Base-by-base conservation (phyloP, 208 protist species). In the Acanthamoeba culbertsoni region DNA sequence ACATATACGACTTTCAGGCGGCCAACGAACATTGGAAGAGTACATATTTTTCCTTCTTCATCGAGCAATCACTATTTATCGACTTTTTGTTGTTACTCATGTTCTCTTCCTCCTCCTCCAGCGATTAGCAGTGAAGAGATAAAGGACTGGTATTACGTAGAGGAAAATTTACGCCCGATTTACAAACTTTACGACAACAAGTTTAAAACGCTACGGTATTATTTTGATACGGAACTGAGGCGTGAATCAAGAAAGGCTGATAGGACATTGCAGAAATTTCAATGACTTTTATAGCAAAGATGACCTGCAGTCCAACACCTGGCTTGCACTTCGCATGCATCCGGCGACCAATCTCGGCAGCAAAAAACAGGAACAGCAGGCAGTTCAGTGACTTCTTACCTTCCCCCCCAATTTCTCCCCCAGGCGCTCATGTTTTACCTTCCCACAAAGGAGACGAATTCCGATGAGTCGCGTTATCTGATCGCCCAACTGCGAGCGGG, bases 201-300 rank as follows among this genome's bases (percentile, higher is more conserved):
- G 48, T 89, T 89, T 48, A 89, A 89, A 48, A 20, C 40, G 12
- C 18, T 65, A 28, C 79, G 79, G 51, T 75, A 75, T 28, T 23
- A 28, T 23, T 1, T 7, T 20, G 23, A n/a, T n/a, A n/a, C n/a
- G n/a, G n/a, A n/a, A n/a, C n/a, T n/a, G n/a, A n/a, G n/a, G n/a
- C n/a, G n/a, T n/a, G n/a, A n/a, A n/a, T n/a, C n/a, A n/a, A n/a
- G n/a, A n/a, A n/a, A n/a, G n/a, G n/a, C n/a, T n/a, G n/a, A n/a
- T n/a, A n/a, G n/a, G n/a, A n/a, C n/a, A n/a, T n/a, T 59, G 23
- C 51, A 59, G 51, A 59, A 62, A 42, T 31, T 89, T 31, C 48
- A 55, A 89, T 12, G 79, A 89, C 40, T 89, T 89, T 48, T 89
- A 65, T 48, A 89, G 79, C 48, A 57, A 89, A 31, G 79, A 89